These are phyloP conservation scores for Plasmodiophora brassicae DNA, from an alignment of 208 protist genomes.

Conservation along the genomic window DNA sequence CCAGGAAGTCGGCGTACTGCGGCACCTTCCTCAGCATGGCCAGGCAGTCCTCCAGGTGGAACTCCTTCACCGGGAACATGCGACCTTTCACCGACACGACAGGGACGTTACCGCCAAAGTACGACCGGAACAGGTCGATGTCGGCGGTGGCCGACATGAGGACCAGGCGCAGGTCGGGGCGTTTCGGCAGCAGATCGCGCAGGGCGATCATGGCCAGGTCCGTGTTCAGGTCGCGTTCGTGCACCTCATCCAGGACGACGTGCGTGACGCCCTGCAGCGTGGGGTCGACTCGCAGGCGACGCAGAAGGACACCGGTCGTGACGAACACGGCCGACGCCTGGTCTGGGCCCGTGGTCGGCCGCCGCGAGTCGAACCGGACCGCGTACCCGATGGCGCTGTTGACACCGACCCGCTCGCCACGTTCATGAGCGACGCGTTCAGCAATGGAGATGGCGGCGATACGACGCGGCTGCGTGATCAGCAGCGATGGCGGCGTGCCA, in stretches of 20 bases:
- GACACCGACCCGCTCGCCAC: slow-evolving; percentile 39
- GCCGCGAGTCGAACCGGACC: slow-evolving; percentile 61
- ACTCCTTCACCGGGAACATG: background rate
- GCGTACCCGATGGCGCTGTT: slow-evolving; percentile 60
- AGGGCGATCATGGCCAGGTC: slow-evolving; percentile 53
- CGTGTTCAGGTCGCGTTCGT: slow-evolving; percentile 85
- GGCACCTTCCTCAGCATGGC: background rate
- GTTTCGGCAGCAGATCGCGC: background rate
- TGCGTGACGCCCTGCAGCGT: background rate
- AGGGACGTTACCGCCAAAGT: background rate
- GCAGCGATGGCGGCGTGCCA: background rate
- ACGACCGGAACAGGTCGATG: background rate
- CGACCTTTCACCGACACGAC: background rate
- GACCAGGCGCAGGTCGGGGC: background rate
- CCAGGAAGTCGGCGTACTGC: background rate
- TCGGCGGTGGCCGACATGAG: slow-evolving; percentile 16
- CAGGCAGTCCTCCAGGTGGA: background rate
- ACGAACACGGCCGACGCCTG: slow-evolving; percentile 67
- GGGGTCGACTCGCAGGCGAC: slow-evolving; percentile 35
- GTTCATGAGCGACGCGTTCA: slow-evolving; percentile 59
- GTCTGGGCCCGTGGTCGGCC: slow-evolving; percentile 38
- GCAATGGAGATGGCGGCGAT: slow-evolving; percentile 66
- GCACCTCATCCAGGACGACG: slow-evolving; percentile 82
- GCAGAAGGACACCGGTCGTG: slow-evolving; percentile 75
- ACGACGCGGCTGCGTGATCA: slow-evolving; percentile 66